phyloP scores from a whole-genome alignment of 2,329 filamentous ascomycete species.

The Sarocladium oryzae region DNA sequence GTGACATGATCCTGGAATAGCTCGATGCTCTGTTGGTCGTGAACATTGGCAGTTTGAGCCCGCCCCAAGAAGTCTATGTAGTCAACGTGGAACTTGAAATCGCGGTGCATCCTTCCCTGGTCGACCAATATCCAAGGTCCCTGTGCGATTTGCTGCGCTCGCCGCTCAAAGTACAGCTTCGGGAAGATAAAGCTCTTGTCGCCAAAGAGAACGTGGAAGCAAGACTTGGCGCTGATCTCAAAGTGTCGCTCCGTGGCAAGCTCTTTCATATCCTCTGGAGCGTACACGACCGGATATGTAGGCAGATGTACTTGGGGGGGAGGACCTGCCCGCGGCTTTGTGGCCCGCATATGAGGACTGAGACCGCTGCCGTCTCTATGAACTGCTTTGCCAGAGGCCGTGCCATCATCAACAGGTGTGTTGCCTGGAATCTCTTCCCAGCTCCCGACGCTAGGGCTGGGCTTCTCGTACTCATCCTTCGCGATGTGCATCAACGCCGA shows the following conservation, averaged over 20 bases:
- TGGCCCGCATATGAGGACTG: slow-evolving; percentile 27
- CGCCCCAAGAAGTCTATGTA: slow-evolving; percentile 59
- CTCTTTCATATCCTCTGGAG: slow-evolving; percentile 73
- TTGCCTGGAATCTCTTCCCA: slow-evolving; percentile 75
- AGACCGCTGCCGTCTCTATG: slow-evolving; percentile 19
- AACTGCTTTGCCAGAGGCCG: slow-evolving; percentile 31
- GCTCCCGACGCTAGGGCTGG: slow-evolving; percentile 72
- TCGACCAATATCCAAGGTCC: slow-evolving; percentile 75
- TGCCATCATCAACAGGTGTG: slow-evolving; percentile 52
- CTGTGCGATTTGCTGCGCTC: slow-evolving; percentile 74
- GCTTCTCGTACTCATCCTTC: slow-evolving; percentile 46
- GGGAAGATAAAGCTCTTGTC: slow-evolving; percentile 95
- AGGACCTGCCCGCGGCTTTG: slow-evolving; percentile 27
- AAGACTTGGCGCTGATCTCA: slow-evolving; percentile 84
- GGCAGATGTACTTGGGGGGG: slow-evolving; percentile 73
- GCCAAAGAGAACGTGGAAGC: slow-evolving; percentile 94
- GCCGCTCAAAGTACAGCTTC: slow-evolving; percentile 77
- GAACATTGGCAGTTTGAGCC: slow-evolving; percentile 54
- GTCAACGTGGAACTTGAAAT: slow-evolving; percentile 75
- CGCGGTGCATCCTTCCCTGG: slow-evolving; percentile 63
- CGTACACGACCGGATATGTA: slow-evolving; percentile 71
- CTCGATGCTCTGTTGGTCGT: slow-evolving; percentile 83
- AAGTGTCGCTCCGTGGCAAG: slow-evolving; percentile 75
- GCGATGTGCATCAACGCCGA: slow-evolving; percentile 71
- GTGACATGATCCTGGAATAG: slow-evolving; percentile 68